phyloP scores from a whole-genome alignment of 768 basidiomycete species.

The Xerocomellus intermedius region DNA sequence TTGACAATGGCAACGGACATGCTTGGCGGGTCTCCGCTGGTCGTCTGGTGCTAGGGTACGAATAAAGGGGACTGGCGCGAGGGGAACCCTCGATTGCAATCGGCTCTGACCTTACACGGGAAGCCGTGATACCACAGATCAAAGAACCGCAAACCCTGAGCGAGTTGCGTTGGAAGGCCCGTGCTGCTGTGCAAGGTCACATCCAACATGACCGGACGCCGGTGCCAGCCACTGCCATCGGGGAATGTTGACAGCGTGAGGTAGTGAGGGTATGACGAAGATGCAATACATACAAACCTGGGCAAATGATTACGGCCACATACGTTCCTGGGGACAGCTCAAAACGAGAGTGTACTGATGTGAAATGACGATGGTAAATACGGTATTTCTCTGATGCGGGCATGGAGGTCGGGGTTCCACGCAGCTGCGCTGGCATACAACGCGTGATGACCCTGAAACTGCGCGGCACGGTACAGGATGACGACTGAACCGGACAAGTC shows the following conservation, averaged over 20 bases:
- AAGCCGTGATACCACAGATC: slow-evolving; percentile 9
- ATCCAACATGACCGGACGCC: slow-evolving; percentile 8
- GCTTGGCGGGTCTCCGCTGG: slow-evolving; percentile 3
- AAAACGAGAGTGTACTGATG: slow-evolving; percentile 2
- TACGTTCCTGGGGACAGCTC: slow-evolving; percentile 2
- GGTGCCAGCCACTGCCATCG: slow-evolving; percentile 2
- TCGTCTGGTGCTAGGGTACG: slow-evolving; percentile 18
- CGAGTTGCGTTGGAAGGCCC: background rate
- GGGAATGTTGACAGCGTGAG: slow-evolving; percentile 13
- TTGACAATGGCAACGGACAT: slow-evolving; percentile 4
- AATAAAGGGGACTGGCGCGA: background rate
- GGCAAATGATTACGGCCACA: slow-evolving; percentile 7
- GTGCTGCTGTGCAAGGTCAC: slow-evolving; percentile 20
- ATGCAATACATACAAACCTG: slow-evolving; percentile 2
- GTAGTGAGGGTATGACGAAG: slow-evolving; percentile 10
- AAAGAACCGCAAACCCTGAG: slow-evolving; percentile 20
- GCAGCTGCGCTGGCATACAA: slow-evolving; percentile 11
- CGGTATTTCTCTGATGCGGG: slow-evolving; percentile 15
- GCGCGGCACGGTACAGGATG: slow-evolving; percentile 6
- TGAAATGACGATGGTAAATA: slow-evolving; percentile 9
- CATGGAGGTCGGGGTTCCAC: slow-evolving; percentile 16
- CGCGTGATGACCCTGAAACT: slow-evolving; percentile 27
- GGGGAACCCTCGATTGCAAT: slow-evolving; percentile 20
- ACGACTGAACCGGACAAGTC: slow-evolving; percentile 1
- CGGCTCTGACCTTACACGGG: background rate